Evolutionary conservation across 306 rosid species (phyloP).

Genomic region (Arachis hypogaea): DNA sequence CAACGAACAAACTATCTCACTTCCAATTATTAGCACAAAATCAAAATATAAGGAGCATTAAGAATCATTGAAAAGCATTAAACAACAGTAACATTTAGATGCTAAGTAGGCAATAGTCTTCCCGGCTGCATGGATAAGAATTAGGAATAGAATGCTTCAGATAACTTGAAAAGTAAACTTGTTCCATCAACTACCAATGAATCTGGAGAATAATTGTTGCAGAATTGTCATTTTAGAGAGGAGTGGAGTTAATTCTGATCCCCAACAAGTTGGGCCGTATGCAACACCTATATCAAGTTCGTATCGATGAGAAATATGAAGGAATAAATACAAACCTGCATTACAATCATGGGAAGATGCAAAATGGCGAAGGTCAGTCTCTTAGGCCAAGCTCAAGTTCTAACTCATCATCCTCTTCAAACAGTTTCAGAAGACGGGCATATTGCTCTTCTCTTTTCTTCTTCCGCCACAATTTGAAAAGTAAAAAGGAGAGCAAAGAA

Average conservation of each 20-base stretch:
- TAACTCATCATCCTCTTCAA: constrained; percentile 87
- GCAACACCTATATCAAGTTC: not conserved
- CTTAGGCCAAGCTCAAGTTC: constrained; percentile 89
- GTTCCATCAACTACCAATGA: constrained; percentile 19
- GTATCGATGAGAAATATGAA: not conserved
- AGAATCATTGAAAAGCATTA: constrained; percentile 11
- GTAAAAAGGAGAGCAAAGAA: constrained; percentile 46
- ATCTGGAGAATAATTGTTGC: not conserved
- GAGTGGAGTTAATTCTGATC: not conserved
- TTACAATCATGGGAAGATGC: constrained; percentile 33
- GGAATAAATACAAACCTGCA: constrained; percentile 48
- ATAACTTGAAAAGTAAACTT: not conserved
- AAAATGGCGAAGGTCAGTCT: constrained; percentile 40
- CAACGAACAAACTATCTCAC: not conserved
- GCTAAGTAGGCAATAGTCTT: not conserved
- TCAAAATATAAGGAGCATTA: not conserved
- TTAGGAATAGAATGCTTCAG: not conserved
- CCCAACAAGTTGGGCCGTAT: not conserved
- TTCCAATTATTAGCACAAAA: not conserved
- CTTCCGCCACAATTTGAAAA: constrained; percentile 77
- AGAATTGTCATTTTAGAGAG: not conserved
- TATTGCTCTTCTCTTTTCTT: constrained; percentile 86
- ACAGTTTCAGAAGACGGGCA: constrained; percentile 76
- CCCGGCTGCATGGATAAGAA: not conserved
- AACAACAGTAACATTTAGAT: not conserved